Evolutionary conservation across 2,329 filamentous ascomycete species (phyloP).

Genomic region (Nemania sp.): DNA sequence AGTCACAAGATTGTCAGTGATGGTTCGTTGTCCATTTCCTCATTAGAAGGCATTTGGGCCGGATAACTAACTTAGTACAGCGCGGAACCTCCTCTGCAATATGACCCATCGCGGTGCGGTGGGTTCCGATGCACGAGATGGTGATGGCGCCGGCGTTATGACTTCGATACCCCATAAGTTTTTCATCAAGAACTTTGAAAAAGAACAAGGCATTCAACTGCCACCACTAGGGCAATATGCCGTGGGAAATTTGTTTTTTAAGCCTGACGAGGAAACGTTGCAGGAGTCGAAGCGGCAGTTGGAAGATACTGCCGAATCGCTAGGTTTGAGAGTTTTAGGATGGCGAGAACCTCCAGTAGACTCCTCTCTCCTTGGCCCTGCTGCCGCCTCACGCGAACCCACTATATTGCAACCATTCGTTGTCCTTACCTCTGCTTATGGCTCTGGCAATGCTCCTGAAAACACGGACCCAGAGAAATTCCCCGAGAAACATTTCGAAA

Average conservation of each 20-base stretch:
- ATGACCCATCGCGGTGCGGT: slow-evolving; percentile 99
- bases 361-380: slow-evolving; percentile 91
- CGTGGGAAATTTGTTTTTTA: slow-evolving; percentile 98
- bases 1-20: slow-evolving; percentile 99
- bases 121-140: slow-evolving; percentile 96
- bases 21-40: slow-evolving; percentile 70
- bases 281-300: slow-evolving; percentile 92
- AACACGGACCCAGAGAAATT: slow-evolving; percentile 82
- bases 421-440: slow-evolving; percentile 87
- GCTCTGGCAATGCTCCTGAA: slow-evolving; percentile 81
- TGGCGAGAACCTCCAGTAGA: slow-evolving; percentile 97
- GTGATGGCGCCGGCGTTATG: slow-evolving; percentile 99
- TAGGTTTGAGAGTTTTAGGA: slow-evolving; percentile 90
- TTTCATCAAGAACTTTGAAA: slow-evolving; percentile 98
- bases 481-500: slow-evolving; percentile 88
- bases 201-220: slow-evolving; percentile 87
- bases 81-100: slow-evolving; percentile 95
- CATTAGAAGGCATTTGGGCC: neutral
- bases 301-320: slow-evolving; percentile 89
- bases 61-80: slow-evolving; percentile 60
- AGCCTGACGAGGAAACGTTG: slow-evolving; percentile 90
- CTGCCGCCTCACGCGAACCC: slow-evolving; percentile 92
- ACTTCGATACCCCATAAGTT: slow-evolving; percentile 98
- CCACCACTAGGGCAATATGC: slow-evolving; percentile 94
- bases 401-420: slow-evolving; percentile 96